Evolutionary conservation across 2,329 filamentous ascomycete species (phyloP).

Genomic region (Aspergillus sp.): DNA sequence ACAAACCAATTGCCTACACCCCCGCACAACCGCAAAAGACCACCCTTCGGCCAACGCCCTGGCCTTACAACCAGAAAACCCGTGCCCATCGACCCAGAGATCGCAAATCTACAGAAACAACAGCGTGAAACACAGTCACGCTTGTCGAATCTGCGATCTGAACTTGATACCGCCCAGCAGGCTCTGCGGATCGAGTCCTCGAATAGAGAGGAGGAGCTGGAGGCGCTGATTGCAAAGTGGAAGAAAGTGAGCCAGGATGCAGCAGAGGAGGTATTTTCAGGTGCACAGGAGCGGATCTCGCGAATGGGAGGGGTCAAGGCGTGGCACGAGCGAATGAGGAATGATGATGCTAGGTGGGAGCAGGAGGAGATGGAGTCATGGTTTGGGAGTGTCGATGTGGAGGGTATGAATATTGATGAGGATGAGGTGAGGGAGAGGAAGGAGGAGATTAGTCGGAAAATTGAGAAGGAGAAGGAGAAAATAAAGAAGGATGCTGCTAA

Average conservation of each 20-base stretch:
- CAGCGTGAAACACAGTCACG: constrained; percentile 33
- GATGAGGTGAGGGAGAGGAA: constrained; percentile 32
- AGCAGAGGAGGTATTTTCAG: constrained; percentile 66
- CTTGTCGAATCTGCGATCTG: constrained; percentile 31
- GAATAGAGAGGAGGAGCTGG: constrained; percentile 55
- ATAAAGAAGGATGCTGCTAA: constrained; percentile 34
- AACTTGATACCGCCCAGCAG: constrained; percentile 54
- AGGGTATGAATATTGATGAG: constrained; percentile 35
- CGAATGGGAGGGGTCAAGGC: constrained; percentile 63
- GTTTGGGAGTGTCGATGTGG: constrained; percentile 34
- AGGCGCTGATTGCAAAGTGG: constrained; percentile 61
- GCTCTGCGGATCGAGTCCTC: constrained; percentile 52
- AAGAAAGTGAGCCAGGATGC: constrained; percentile 58
- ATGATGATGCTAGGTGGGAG: constrained; percentile 43
- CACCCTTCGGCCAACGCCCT: constrained; percentile 7
- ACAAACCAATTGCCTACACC: constrained; percentile 1
- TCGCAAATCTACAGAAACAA: constrained; percentile 36
- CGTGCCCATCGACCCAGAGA: constrained; percentile 23
- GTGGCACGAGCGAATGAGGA: constrained; percentile 52
- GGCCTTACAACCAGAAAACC: constrained; percentile 12
- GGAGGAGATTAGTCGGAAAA: constrained; percentile 43
- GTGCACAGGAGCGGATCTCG: constrained; percentile 60
- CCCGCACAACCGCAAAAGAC: constrained; percentile 11
- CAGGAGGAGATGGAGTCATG: constrained; percentile 38
- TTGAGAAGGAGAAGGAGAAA: constrained; percentile 34